Conservation (phyloP, 345 rosid genomes). For the Sonneratia alba region DNA sequence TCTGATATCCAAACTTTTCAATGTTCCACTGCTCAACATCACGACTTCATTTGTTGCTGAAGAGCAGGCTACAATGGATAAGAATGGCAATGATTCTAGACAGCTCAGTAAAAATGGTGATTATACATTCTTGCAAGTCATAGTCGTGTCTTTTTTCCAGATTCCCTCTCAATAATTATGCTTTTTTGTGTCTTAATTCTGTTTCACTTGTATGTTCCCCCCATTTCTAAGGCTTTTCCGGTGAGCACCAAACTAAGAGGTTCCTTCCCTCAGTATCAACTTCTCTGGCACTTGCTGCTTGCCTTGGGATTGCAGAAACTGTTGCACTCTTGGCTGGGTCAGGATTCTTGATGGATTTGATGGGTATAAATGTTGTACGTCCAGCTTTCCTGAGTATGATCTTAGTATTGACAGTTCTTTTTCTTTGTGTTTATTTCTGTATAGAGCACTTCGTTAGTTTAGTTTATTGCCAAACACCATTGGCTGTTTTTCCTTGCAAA, state of each 20-base stretch:
- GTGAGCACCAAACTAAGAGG: slow-evolving; percentile 34
- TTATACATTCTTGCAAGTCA: neutral
- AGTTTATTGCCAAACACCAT: too few relatives aligned
- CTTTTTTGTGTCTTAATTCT: neutral
- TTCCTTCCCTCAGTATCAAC: slow-evolving; percentile 67
- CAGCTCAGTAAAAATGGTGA: slow-evolving; percentile 14
- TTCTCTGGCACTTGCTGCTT: slow-evolving; percentile 70
- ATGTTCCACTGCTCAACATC: slow-evolving; percentile 77
- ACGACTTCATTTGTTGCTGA: slow-evolving; percentile 95
- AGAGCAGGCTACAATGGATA: slow-evolving; percentile 47
- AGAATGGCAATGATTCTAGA: slow-evolving; percentile 14
- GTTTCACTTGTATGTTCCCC: neutral
- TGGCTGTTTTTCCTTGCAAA: too few relatives aligned
- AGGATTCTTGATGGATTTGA: slow-evolving; percentile 67
- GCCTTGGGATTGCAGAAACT: slow-evolving; percentile 74
- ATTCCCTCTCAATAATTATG: slow-evolving; percentile 6
- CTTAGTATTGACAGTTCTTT: neutral
- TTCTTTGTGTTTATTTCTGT: neutral
- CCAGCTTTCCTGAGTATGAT: slow-evolving; percentile 17
- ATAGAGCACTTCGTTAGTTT: neutral
- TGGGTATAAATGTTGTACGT: slow-evolving; percentile 94
- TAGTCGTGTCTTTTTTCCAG: neutral
- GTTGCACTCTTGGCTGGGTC: slow-evolving; percentile 67
- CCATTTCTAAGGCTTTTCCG: slow-evolving; percentile 16
- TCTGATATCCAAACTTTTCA: slow-evolving; percentile 76